These are phyloP conservation scores for Exophiala sideris DNA, from an alignment of 2,329 filamentous ascomycete species.

Conservation along the genomic window DNA sequence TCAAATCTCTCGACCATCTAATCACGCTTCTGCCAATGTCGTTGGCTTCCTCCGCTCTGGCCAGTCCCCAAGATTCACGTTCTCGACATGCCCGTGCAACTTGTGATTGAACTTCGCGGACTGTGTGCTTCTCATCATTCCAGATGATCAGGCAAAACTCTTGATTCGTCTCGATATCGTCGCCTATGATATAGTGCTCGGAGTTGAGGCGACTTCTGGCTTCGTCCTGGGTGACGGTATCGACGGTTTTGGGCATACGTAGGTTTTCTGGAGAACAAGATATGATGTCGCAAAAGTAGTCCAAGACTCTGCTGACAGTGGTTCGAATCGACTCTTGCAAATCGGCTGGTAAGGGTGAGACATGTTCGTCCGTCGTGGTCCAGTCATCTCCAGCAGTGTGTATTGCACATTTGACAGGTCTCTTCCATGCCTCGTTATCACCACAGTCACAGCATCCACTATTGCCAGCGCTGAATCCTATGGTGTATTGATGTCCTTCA, in stretches of 20 bases:
- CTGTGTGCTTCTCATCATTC: conserved; percentile 99
- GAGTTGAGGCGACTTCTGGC: conserved; percentile 70
- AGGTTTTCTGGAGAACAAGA: conserved; percentile 97
- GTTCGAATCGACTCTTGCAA: conserved; percentile 73
- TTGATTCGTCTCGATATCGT: conserved; percentile 59
- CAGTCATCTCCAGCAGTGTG: conserved; percentile 68
- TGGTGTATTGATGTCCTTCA: conserved; percentile 84
- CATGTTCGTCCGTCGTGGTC: conserved; percentile 53
- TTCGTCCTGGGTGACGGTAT: conserved; percentile 80
- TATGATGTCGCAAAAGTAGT: conserved; percentile 96
- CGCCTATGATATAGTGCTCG: conserved; percentile 66
- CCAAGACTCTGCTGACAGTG: conserved; percentile 79
- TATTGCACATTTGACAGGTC: conserved; percentile 86
- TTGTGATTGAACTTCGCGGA: conserved; percentile 84
- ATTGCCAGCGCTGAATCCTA: conserved; percentile 83
- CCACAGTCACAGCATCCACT: conserved; percentile 97
- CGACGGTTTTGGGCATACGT: conserved; percentile 75
- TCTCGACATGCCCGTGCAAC: conserved; percentile 84
- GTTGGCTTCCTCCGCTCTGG: conserved; percentile 83
- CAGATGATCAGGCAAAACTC: conserved; percentile 86
- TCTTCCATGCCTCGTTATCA: conserved; percentile 88
- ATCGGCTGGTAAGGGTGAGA: conserved; percentile 62
- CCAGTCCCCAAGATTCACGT: conserved; percentile 63
- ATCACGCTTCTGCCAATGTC: conserved; percentile 82
- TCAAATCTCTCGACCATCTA: conserved; percentile 69